Evolutionary conservation across 306 rosid species (phyloP).

Genomic region (Gastrolobium bilobum): DNA sequence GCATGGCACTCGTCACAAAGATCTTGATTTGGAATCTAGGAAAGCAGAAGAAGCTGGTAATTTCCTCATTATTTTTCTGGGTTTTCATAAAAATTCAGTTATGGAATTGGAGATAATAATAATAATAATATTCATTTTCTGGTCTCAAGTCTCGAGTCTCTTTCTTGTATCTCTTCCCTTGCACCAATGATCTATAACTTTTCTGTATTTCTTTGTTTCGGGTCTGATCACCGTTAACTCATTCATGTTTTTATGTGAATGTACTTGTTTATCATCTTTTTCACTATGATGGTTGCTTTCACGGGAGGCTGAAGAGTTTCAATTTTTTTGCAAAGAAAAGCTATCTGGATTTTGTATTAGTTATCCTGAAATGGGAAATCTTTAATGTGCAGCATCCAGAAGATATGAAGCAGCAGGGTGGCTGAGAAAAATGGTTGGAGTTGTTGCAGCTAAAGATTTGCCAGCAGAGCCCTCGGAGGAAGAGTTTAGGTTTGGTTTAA

Average conservation of each 20-base stretch:
- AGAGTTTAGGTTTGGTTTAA: constrained; percentile 92
- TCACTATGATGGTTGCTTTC: neutral
- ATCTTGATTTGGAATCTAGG: constrained; percentile 83
- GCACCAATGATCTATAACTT: too few relatives aligned
- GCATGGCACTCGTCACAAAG: constrained; percentile 73
- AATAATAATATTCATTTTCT: neutral
- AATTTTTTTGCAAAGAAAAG: constrained; percentile 17
- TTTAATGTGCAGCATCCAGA: constrained; percentile 72
- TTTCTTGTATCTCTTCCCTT: neutral
- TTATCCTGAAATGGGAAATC: constrained; percentile 29
- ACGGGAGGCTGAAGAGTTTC: neutral
- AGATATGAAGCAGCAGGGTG: constrained; percentile 97
- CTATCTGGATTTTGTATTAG: constrained; percentile 37
- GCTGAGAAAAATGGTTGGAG: constrained; percentile 93
- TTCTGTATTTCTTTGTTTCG: too few relatives aligned
- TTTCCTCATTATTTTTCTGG: neutral
- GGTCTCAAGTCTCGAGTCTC: neutral
- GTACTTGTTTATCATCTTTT: constrained; percentile 1
- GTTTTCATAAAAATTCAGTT: constrained; percentile 34
- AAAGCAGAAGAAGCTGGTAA: constrained; percentile 93
- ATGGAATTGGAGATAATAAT: constrained; percentile 7
- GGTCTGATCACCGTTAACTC: neutral
- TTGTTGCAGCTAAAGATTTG: constrained; percentile 92
- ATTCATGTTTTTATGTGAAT: neutral
- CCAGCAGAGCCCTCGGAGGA: constrained; percentile 99